Conservation (phyloP, 306 rosid species). For the Hippophae rhamnoides region DNA sequence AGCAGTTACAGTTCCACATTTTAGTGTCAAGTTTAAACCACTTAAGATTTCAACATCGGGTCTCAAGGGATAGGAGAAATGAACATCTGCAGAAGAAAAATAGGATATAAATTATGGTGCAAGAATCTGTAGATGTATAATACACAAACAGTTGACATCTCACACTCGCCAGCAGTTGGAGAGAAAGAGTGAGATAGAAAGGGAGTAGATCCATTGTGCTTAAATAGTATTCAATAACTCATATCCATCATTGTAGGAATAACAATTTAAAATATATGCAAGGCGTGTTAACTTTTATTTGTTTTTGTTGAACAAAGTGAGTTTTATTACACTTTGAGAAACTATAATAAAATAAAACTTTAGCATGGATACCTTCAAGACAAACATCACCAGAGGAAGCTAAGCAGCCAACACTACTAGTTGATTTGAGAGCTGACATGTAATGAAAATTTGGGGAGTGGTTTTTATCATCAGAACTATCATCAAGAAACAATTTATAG, state of each 20-base stretch:
- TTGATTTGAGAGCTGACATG: slow-evolving; percentile 78
- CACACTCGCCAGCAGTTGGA: no score
- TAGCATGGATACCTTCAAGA: slow-evolving; percentile 60
- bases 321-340: background rate
- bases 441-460: slow-evolving; percentile 40
- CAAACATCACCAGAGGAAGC: slow-evolving; percentile 79
- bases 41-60: slow-evolving; percentile 60
- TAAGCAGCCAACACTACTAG: slow-evolving; percentile 47
- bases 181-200: no score
- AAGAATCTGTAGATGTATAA: background rate
- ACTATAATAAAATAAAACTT: background rate
- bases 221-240: no score
- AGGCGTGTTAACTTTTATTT: no score
- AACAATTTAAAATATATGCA: no score
- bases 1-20: slow-evolving; percentile 87
- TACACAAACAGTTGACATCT: background rate
- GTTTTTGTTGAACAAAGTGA: no score
- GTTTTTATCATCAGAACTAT: slow-evolving; percentile 31
- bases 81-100: slow-evolving; percentile 51
- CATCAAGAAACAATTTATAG: slow-evolving; percentile 46
- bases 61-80: slow-evolving; percentile 86
- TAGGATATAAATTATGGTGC: slow-evolving; percentile 14
- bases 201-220: no score
- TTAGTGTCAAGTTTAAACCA: slow-evolving; percentile 62
- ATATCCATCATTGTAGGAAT: no score